phyloP scores from a whole-genome alignment of 2,329 filamentous ascomycete species.

The Botrytis sinoallii region DNA sequence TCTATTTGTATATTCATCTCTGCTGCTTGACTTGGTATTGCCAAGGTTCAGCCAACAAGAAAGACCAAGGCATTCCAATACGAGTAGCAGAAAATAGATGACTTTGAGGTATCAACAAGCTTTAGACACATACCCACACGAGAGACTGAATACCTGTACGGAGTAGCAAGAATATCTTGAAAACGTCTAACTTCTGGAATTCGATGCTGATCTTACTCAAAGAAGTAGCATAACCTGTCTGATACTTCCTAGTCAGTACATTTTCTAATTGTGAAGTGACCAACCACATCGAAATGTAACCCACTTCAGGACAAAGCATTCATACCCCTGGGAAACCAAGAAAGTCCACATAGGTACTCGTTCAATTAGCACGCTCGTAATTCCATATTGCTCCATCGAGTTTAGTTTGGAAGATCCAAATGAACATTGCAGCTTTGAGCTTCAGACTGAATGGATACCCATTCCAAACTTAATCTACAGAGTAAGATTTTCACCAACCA shows the following conservation, averaged over 20 bases:
- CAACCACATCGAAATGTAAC: background rate
- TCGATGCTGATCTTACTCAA: background rate
- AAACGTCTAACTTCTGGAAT: background rate
- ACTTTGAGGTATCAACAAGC: constrained; percentile 2
- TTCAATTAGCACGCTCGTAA: background rate
- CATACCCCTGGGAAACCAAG: background rate
- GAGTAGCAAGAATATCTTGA: background rate
- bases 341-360: background rate
- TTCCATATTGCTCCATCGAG: background rate
- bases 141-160: no score
- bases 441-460: background rate
- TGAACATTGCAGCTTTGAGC: background rate
- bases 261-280: background rate
- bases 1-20: background rate
- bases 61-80: background rate
- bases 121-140: background rate
- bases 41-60: constrained; percentile 7
- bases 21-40: background rate
- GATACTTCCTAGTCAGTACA: background rate
- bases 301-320: background rate
- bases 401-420: background rate
- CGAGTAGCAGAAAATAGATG: background rate
- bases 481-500: constrained; percentile 3
- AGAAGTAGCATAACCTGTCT: background rate
- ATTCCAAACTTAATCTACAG: constrained; percentile 1